These are phyloP conservation scores for Heracleum sosnowskyi DNA, from an alignment of 129 eudicot species.

Conservation along the genomic window DNA sequence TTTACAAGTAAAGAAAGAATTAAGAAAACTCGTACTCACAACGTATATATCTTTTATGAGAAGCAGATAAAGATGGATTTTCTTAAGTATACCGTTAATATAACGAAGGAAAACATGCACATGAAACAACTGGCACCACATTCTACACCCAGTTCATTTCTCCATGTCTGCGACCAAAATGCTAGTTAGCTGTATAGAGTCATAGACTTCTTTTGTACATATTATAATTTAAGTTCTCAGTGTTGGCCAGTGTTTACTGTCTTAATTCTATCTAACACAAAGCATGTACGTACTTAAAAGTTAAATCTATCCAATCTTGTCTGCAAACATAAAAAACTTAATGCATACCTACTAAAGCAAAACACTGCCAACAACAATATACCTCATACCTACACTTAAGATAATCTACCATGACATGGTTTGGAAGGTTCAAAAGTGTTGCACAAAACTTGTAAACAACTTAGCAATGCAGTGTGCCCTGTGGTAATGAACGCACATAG, in stretches of 20 bases:
- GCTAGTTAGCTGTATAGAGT: neutral
- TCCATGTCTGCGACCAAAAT: neutral
- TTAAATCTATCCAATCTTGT: neutral
- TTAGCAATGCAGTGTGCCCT: neutral
- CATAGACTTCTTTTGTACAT: neutral
- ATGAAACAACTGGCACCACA: neutral
- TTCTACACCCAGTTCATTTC: neutral
- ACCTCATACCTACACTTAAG: neutral
- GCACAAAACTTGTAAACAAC: neutral
- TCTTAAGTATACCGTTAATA: neutral
- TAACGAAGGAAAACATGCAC: neutral
- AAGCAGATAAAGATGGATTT: neutral
- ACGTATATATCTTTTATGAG: neutral
- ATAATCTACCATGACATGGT: neutral
- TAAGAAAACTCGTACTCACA: neutral
- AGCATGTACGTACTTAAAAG: neutral
- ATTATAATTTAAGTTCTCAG: neutral
- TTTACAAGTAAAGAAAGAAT: neutral
- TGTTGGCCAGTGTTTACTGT: neutral
- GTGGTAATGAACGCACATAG: neutral
- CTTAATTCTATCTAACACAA: neutral
- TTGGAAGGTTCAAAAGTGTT: neutral
- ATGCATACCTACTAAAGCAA: neutral
- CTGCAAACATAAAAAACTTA: neutral
- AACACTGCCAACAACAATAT: neutral